phyloP scores from a whole-genome alignment of 148 eudicot genomes.

The Vaccinium myrtillus region DNA sequence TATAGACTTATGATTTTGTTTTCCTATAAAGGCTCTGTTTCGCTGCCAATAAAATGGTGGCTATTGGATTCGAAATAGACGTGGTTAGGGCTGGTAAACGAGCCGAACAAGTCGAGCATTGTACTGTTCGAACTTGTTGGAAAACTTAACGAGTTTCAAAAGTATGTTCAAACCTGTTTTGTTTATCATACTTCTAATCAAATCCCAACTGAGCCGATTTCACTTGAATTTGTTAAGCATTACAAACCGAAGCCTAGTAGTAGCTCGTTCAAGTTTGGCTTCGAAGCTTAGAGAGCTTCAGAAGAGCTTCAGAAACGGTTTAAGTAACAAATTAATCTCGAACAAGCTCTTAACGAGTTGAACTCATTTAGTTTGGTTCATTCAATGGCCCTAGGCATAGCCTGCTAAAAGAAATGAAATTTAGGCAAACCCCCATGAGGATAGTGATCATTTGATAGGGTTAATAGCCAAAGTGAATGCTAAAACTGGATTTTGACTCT shows the following conservation, averaged over 20 bases:
- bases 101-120: too few relatives aligned
- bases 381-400: background rate
- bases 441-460: background rate
- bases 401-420: too few relatives aligned
- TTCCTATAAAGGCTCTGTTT: background rate
- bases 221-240: background rate
- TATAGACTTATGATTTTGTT: background rate
- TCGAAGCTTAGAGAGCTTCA: background rate
- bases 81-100: too few relatives aligned
- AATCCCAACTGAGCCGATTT: too few relatives aligned
- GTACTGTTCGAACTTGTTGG: background rate
- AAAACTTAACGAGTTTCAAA: too few relatives aligned
- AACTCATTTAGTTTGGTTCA: background rate
- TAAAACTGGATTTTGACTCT: constrained; percentile 5
- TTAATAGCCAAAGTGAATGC: background rate
- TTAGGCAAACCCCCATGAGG: background rate
- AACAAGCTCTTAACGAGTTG: background rate
- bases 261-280: background rate
- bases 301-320: background rate
- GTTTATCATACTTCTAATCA: too few relatives aligned
- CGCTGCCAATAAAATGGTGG: background rate
- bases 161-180: background rate
- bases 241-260: background rate
- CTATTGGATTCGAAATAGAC: too few relatives aligned
- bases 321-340: background rate